phyloP scores from a whole-genome alignment of 345 rosid genomes.

The Eucalyptus cloeziana region DNA sequence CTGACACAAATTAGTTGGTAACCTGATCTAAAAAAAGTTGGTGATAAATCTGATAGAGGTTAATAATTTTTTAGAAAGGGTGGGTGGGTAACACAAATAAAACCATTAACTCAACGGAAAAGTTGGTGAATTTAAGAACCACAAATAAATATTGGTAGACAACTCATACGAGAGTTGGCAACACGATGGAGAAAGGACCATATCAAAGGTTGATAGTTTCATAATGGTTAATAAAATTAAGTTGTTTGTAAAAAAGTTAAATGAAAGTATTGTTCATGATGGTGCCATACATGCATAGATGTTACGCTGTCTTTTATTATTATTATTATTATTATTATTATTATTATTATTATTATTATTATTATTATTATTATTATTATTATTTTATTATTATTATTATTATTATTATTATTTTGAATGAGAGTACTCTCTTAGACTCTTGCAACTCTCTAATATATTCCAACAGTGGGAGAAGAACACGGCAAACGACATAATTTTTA shows the following conservation, averaged over 20 bases:
- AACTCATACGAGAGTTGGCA: background rate
- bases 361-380: too few species aligned
- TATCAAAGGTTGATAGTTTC: background rate
- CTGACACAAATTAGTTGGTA: background rate
- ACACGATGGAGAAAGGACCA: background rate
- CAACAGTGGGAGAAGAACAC: background rate
- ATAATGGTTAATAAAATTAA: background rate
- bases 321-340: too few species aligned
- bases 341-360: too few species aligned
- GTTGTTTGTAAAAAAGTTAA: background rate
- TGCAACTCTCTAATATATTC: background rate
- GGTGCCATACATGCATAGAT: background rate
- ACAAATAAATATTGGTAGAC: background rate
- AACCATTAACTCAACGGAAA: background rate
- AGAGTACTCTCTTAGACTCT: background rate
- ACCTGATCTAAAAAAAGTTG: background rate
- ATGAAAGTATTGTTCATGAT: background rate
- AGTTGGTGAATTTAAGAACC: background rate
- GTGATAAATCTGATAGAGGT: background rate
- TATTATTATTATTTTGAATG: background rate
- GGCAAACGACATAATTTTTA: too few species aligned
- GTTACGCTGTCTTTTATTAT: too few species aligned
- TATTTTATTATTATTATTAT: too few species aligned
- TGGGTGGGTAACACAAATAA: background rate
- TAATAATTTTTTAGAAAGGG: background rate